Conservation (phyloP, 2,329 filamentous ascomycete genomes). For the Hymenoscyphus albidus region DNA sequence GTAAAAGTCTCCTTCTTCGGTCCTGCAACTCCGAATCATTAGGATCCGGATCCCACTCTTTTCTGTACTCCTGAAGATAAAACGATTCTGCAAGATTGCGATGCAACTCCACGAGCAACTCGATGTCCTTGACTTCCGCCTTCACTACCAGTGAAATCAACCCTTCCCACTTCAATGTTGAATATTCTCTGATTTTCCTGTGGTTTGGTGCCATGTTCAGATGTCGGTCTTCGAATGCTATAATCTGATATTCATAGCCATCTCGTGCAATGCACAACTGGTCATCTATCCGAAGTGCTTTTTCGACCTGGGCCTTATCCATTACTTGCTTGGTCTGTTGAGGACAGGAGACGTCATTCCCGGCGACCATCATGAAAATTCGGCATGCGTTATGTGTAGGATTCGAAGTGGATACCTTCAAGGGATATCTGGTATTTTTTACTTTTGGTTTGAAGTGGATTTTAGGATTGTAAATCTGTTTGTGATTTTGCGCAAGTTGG, state of each 20-base stretch:
- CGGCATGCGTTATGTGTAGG: neutral
- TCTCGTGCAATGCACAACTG: neutral
- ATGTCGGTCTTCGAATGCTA: neutral
- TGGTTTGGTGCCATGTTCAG: conserved; percentile 8
- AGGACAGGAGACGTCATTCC: neutral
- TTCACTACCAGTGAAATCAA: neutral
- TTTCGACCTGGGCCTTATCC: neutral
- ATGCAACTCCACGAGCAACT: conserved; percentile 3
- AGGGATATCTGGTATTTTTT: too few species aligned
- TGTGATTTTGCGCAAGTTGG: too few species aligned
- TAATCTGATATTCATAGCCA: neutral
- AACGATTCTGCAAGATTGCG: neutral
- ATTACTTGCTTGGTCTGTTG: neutral
- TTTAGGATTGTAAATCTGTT: too few species aligned
- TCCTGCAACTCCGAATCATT: neutral
- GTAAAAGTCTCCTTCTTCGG: neutral
- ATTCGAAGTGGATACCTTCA: too few species aligned
- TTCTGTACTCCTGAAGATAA: neutral
- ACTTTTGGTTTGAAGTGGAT: too few species aligned
- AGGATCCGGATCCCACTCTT: neutral
- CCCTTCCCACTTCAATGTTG: neutral
- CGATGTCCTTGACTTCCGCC: neutral
- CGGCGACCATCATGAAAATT: neutral
- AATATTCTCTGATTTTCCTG: neutral
- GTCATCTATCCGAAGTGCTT: neutral